Evolutionary conservation across 495 filamentous ascomycete species (phyloP).

Genomic region (Xylaria venustula): DNA sequence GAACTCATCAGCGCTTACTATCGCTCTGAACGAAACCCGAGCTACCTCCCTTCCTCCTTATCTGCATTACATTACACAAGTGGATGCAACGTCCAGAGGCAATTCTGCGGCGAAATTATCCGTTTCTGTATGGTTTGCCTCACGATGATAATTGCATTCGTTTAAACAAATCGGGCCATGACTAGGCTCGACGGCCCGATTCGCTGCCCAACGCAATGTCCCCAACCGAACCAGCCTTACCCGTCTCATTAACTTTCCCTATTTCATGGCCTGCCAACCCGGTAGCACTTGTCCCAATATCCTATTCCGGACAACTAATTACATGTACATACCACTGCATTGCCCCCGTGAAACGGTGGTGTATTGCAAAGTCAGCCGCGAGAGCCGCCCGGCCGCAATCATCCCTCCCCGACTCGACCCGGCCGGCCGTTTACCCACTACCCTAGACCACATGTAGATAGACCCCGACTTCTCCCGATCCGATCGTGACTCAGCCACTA

Average conservation of each 20-base stretch:
- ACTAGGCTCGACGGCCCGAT: constrained; percentile 7
- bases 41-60: neutral
- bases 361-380: neutral
- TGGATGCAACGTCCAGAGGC: neutral
- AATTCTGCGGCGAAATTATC: constrained; percentile 3
- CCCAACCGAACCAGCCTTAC: neutral
- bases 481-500: neutral
- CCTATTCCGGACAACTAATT: too few relatives aligned
- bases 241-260: neutral
- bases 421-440: too few relatives aligned
- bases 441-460: neutral
- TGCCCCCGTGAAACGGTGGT: too few relatives aligned
- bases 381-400: neutral
- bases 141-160: neutral
- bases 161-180: neutral
- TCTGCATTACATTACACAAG: neutral
- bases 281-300: too few relatives aligned
- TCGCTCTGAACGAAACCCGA: neutral
- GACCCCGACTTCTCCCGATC: constrained; percentile 6
- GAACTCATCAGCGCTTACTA: neutral
- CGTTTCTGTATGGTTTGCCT: neutral
- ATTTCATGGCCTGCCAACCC: neutral
- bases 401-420: too few relatives aligned
- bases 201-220: neutral
- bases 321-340: too few relatives aligned